A percentile compares a stretch with the other conserved stretches of the same genome.
Evolutionary conservation across 2,329 filamentous ascomycete genomes (phyloP).

Genomic region (Leptoxyphium fumago): DNA sequence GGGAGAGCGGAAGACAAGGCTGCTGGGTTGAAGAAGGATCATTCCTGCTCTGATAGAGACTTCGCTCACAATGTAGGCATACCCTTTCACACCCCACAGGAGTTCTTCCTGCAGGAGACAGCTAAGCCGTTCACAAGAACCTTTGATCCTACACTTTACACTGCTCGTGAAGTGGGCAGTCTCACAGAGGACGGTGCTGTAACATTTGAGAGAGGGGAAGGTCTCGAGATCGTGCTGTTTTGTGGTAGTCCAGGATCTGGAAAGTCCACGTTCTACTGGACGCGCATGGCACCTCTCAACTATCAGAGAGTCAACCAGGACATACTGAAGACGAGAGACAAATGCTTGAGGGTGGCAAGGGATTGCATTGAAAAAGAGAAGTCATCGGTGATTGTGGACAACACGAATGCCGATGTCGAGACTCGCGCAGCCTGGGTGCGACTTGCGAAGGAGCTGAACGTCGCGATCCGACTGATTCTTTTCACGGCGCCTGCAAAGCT

Average conservation of each 20-base stretch:
- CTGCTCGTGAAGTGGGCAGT: slow-evolving; percentile 17
- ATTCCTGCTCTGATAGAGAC: slow-evolving; percentile 51
- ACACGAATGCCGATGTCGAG: slow-evolving; percentile 78
- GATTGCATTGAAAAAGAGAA: slow-evolving; percentile 48
- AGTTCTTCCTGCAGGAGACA: slow-evolving; percentile 64
- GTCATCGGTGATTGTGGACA: slow-evolving; percentile 65
- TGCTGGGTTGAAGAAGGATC: slow-evolving; percentile 35
- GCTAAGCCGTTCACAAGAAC: slow-evolving; percentile 50
- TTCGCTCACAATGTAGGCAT: slow-evolving; percentile 77
- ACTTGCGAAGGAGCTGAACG: slow-evolving; percentile 52
- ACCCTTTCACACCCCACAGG: slow-evolving; percentile 72
- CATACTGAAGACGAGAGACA: slow-evolving; percentile 56
- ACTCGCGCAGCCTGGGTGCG: slow-evolving; percentile 66
- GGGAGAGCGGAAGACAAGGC: slow-evolving; percentile 30
- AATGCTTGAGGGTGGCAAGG: slow-evolving; percentile 55
- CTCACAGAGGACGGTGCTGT: slow-evolving; percentile 18
- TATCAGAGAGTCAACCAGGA: slow-evolving; percentile 89
- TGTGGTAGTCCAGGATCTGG: slow-evolving; percentile 81
- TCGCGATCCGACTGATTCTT: slow-evolving; percentile 73
- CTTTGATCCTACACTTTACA: slow-evolving; percentile 55
- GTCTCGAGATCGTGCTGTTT: slow-evolving; percentile 65
- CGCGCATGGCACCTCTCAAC: slow-evolving; percentile 57
- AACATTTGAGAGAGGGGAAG: slow-evolving; percentile 43
- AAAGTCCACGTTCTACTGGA: slow-evolving; percentile 84
- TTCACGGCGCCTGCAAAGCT: slow-evolving; percentile 60